A percentile compares a stretch with the other conserved stretches of the same genome.
Evolutionary conservation across 495 filamentous ascomycete species (phyloP).

Genomic region (Penicillium maclennaniae): DNA sequence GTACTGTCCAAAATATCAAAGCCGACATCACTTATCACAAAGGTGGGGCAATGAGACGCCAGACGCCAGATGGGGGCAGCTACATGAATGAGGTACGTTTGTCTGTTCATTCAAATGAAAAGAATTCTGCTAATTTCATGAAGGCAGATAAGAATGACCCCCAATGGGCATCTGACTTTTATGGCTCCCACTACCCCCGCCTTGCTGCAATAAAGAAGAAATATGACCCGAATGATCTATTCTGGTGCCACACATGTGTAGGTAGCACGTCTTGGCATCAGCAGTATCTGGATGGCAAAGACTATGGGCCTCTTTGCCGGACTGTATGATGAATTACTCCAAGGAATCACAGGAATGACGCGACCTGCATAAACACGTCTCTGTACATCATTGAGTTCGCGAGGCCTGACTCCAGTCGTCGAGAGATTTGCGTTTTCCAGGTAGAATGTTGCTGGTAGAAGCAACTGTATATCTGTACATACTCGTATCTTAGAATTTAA

Average conservation of each 20-base stretch:
- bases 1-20: constrained; percentile 34
- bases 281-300: background rate
- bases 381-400: background rate
- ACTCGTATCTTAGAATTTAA: too few relatives aligned
- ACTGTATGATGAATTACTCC: background rate
- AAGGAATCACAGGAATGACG: background rate
- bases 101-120: too few relatives aligned
- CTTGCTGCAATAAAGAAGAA: constrained; percentile 44
- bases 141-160: constrained; percentile 47
- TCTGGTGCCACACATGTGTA: constrained; percentile 16
- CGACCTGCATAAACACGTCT: background rate
- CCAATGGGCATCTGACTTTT: constrained; percentile 48
- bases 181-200: constrained; percentile 46
- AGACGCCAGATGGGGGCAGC: constrained; percentile 33
- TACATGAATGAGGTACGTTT: constrained; percentile 38
- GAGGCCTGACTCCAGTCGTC: too few relatives aligned
- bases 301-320: constrained; percentile 10
- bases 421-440: background rate
- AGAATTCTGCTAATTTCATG: too few relatives aligned
- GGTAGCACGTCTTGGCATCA: constrained; percentile 13
- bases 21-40: constrained; percentile 50
- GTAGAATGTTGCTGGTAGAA: background rate
- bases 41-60: constrained; percentile 34
- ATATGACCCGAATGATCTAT: constrained; percentile 12
- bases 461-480: background rate